These are phyloP conservation scores for Plantago coronopus DNA, from an alignment of 305 asterid species.

Conservation along the genomic window DNA sequence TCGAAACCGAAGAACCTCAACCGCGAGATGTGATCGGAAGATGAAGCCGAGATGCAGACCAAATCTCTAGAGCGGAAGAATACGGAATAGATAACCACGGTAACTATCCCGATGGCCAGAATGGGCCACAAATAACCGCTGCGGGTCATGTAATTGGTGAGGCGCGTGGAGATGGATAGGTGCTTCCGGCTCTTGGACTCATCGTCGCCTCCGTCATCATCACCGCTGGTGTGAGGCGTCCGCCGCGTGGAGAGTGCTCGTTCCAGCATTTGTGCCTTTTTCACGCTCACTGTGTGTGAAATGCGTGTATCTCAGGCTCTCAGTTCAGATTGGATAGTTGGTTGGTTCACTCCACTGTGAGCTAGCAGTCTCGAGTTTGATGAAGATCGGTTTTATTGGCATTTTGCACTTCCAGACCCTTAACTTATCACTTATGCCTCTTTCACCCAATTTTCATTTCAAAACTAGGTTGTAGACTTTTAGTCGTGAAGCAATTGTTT, in stretches of 20 bases:
- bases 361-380: too few species aligned
- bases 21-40: constrained; percentile 71
- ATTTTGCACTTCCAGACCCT: too few species aligned
- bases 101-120: constrained; percentile 41
- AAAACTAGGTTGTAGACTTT: too few species aligned
- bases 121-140: constrained; percentile 70
- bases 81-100: constrained; percentile 44
- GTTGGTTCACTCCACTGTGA: too few species aligned
- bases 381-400: too few species aligned
- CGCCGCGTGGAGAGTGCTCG: constrained; percentile 73
- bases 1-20: constrained; percentile 78
- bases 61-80: constrained; percentile 60
- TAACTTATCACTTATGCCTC: too few species aligned
- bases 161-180: constrained; percentile 38
- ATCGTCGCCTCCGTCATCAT: constrained; percentile 50
- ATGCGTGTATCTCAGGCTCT: not conserved
- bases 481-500: too few species aligned
- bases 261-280: constrained; percentile 61
- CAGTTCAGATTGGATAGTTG: not conserved
- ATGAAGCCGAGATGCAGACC: constrained; percentile 78
- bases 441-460: too few species aligned
- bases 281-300: constrained; percentile 23
- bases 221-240: constrained; percentile 52
- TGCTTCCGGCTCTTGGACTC: constrained; percentile 87
- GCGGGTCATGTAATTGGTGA: constrained; percentile 61